Conservation (phyloP, 1,284 basidiomycete genomes). For the Sanghuangporus weigelae region DNA sequence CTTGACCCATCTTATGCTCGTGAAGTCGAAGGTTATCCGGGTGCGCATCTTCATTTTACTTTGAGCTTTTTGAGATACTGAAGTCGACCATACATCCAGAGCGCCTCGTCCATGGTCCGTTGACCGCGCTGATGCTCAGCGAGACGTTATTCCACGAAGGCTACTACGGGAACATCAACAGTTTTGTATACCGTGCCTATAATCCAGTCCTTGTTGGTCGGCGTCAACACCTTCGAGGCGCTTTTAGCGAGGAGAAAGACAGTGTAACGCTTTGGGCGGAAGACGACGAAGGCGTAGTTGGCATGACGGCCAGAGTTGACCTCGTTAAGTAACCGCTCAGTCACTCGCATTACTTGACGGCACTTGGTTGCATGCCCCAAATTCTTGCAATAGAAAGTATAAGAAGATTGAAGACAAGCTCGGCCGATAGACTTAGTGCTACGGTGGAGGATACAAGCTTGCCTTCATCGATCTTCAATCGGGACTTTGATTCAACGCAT, state of each 20-base stretch:
- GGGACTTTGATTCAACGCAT: neutral
- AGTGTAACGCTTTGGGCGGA: constrained; percentile 46
- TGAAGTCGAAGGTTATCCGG: constrained; percentile 64
- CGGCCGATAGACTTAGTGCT: neutral
- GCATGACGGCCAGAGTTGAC: constrained; percentile 58
- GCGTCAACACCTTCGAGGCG: constrained; percentile 48
- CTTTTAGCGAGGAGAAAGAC: constrained; percentile 29
- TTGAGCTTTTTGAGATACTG: neutral
- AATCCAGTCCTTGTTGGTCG: constrained; percentile 68
- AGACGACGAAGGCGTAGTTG: constrained; percentile 55
- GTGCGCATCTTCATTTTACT: constrained; percentile 28
- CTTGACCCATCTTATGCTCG: constrained; percentile 67
- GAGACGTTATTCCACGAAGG: constrained; percentile 39
- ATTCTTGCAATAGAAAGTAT: neutral
- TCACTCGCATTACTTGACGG: too few species aligned
- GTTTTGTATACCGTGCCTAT: constrained; percentile 70
- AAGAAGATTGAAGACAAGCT: neutral
- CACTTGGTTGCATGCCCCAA: too few species aligned
- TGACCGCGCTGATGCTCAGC: constrained; percentile 74
- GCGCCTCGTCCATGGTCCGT: constrained; percentile 76
- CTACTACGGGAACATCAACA: constrained; percentile 36
- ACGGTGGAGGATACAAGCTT: neutral
- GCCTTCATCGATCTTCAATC: neutral
- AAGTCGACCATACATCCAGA: constrained; percentile 35
- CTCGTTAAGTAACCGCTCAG: neutral